These are phyloP conservation scores for Beverwykella pulmonaria DNA, from an alignment of 495 filamentous ascomycete genomes.

Conservation along the genomic window DNA sequence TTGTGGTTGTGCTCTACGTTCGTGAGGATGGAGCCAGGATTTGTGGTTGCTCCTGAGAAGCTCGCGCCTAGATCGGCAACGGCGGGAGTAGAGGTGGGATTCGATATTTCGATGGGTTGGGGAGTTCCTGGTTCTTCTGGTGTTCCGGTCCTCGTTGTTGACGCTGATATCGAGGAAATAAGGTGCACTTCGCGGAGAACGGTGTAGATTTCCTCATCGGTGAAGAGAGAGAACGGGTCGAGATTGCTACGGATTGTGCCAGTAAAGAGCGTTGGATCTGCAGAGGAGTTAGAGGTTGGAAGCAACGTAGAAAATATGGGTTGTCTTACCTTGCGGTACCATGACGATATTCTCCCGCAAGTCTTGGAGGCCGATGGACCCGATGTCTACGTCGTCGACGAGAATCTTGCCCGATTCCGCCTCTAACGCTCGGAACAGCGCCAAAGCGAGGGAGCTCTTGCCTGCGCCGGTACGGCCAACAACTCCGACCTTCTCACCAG, in stretches of 20 bases:
- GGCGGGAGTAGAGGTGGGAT: constrained; percentile 15
- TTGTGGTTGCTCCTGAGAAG: constrained; percentile 23
- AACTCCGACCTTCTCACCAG: constrained; percentile 92
- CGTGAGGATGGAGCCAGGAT: constrained; percentile 32
- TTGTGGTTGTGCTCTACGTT: constrained; percentile 15
- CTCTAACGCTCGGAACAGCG: constrained; percentile 96
- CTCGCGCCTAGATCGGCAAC: constrained; percentile 30
- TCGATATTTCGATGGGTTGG: constrained; percentile 22
- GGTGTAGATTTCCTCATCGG: constrained; percentile 86
- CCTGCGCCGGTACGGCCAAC: constrained; percentile 96
- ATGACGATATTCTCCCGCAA: constrained; percentile 94
- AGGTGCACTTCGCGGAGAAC: constrained; percentile 90
- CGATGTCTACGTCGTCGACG: constrained; percentile 88
- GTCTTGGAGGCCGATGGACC: constrained; percentile 84
- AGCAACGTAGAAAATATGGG: neutral
- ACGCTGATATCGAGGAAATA: constrained; percentile 63
- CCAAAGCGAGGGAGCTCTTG: constrained; percentile 93
- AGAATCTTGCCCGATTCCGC: constrained; percentile 87
- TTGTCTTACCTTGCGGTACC: constrained; percentile 71
- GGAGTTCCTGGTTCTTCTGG: constrained; percentile 23
- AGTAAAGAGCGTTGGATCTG: constrained; percentile 92
- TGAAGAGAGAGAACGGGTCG: constrained; percentile 90
- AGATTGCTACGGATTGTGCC: constrained; percentile 95
- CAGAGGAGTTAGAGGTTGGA: neutral
- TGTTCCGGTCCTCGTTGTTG: constrained; percentile 44